phyloP scores from a whole-genome alignment of 495 filamentous ascomycete species.

The Penicillium nucicola region DNA sequence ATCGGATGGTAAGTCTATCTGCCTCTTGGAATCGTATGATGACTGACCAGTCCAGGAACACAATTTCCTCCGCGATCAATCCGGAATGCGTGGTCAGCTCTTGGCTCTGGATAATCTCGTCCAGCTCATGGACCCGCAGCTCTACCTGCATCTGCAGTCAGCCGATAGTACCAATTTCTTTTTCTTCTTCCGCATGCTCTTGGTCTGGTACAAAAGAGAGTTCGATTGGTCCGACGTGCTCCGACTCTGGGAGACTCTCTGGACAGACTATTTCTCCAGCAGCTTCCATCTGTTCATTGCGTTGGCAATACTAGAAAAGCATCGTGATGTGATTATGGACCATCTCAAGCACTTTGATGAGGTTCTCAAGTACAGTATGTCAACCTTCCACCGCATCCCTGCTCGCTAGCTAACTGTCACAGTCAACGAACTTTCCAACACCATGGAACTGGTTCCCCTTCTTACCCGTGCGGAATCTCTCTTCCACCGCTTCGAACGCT shows the following conservation, averaged over 20 bases:
- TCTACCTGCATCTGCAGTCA: slow-evolving; percentile 84
- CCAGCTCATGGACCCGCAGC: slow-evolving; percentile 91
- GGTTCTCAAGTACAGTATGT: slow-evolving; percentile 89
- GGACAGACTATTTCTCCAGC: slow-evolving; percentile 87
- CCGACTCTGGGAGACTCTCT: slow-evolving; percentile 86
- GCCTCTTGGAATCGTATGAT: not conserved
- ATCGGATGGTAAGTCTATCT: slow-evolving; percentile 68
- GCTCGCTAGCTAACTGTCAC: not conserved
- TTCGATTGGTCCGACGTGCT: slow-evolving; percentile 86
- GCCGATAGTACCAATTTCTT: slow-evolving; percentile 98
- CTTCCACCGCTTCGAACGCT: slow-evolving; percentile 81
- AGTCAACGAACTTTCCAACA: slow-evolving; percentile 91
- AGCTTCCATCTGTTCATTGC: slow-evolving; percentile 95
- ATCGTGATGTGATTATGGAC: slow-evolving; percentile 88
- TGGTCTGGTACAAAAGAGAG: slow-evolving; percentile 98
- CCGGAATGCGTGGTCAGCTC: slow-evolving; percentile 90
- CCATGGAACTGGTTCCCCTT: slow-evolving; percentile 82
- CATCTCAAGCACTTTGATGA: slow-evolving; percentile 96
- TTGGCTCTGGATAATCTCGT: slow-evolving; percentile 88
- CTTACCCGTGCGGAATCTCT: slow-evolving; percentile 84
- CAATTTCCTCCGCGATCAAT: slow-evolving; percentile 96
- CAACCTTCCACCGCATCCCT: not conserved
- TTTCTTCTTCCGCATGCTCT: slow-evolving; percentile 98
- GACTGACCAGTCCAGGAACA: slow-evolving; percentile 54
- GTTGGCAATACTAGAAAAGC: slow-evolving; percentile 92